Evolutionary conservation across 345 rosid species (phyloP), one percentile per base, ranked within the genome.

Genomic region (Pugionium cornutum): DNA sequence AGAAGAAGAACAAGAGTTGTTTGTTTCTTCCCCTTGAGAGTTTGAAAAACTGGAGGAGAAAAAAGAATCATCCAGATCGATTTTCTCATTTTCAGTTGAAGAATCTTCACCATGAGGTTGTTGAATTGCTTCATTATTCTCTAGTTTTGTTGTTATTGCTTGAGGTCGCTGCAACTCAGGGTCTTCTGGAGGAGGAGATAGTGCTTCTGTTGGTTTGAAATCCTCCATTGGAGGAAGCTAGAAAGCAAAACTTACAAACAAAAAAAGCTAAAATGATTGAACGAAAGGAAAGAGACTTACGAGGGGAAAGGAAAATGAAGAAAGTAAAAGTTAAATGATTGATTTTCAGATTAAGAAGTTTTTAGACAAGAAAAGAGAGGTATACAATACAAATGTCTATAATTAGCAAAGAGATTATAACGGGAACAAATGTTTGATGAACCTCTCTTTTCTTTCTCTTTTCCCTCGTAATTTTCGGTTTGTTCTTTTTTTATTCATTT

Each of bases 161-260:
- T 70, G 33, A 55, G 80, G 51, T 58, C 52, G 65, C 42, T 66
- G 33, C 59, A 72, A 9, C 49, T 58, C 76, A 11, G 76, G 30
- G 43, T 74, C 61, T 51, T 56, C 78, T 36, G 57, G 66, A 74
- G 80, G 74, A 62, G 76, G 69, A 29, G 58, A 71, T 32, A 43
- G 26, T 32, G 25, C 71, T 53, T 72, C 80, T 66, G 59, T 27
- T 41, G 66, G 25, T 69, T 75, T 73, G 37, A 62, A 77, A 59
- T 76, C 81, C 76, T 82, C 89, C 89, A 87, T 85, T 64, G 33
- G 40, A 64, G 29, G 54, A 77, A 72, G 31, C 48, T 69, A 57
- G 29, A 33, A 54, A 54, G 11, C 41, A 39, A 51, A 61, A 10
- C 29, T 36, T 44, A 33, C 58, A 42, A 39, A 49, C 18, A 18